Conservation (phyloP, 2,329 filamentous ascomycete genomes). For the Saccharata proteae region DNA sequence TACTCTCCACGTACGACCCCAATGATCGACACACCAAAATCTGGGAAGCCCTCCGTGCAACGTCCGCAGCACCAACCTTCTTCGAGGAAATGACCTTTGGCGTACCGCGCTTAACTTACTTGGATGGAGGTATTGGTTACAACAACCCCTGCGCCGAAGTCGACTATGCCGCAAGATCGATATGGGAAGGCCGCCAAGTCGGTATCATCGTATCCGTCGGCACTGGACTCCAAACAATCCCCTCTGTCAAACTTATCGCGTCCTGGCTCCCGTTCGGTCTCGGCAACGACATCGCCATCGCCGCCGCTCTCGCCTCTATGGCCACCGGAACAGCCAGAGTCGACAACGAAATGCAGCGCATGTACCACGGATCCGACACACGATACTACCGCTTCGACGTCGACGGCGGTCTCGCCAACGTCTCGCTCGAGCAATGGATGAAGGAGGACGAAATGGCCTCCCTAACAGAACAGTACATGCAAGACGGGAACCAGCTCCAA, state of each 20-base stretch:
- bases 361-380: conserved; percentile 25
- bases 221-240: conserved; percentile 25
- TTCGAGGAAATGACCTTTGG: conserved; percentile 19
- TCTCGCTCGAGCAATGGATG: conserved; percentile 29
- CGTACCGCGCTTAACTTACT: conserved; percentile 11
- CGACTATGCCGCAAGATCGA: conserved; percentile 11
- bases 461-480: conserved; percentile 27
- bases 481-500: conserved; percentile 21
- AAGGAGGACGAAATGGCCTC: conserved; percentile 29
- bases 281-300: conserved; percentile 25
- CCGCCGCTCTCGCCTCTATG: conserved; percentile 24
- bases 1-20: conserved; percentile 26
- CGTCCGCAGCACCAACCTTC: conserved; percentile 20
- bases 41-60: conserved; percentile 18
- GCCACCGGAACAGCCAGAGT: conserved; percentile 26
- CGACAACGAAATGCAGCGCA: conserved; percentile 29
- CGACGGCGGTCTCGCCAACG: conserved; percentile 25
- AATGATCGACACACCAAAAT: conserved; percentile 25
- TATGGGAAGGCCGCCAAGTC: conserved; percentile 15
- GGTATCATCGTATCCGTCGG: conserved; percentile 27
- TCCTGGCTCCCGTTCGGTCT: conserved; percentile 28
- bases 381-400: conserved; percentile 28
- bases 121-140: conserved; percentile 12
- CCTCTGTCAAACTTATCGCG: conserved; percentile 23
- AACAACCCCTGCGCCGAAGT: conserved; percentile 13